phyloP scores from a whole-genome alignment of 805 yeast genomes.

The Metschnikowia santaceciliae region DNA sequence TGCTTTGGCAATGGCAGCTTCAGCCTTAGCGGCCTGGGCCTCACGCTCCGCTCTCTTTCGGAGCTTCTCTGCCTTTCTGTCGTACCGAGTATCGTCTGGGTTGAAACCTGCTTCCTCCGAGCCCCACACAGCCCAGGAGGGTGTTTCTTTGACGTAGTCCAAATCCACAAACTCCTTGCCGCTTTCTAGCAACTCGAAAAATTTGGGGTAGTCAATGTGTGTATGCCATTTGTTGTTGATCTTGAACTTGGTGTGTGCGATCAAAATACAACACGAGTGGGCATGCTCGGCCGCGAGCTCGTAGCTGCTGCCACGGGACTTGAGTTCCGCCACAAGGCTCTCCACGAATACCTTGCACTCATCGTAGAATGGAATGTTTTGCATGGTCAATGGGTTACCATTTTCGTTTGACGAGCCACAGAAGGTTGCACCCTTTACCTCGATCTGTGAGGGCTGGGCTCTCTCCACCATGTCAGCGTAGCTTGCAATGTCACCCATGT shows the following conservation, averaged over 20 bases:
- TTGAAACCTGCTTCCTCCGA: conserved; percentile 82
- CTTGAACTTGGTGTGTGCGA: conserved; percentile 71
- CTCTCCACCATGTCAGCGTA: conserved; percentile 83
- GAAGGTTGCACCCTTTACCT: conserved; percentile 92
- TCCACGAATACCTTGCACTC: conserved; percentile 79
- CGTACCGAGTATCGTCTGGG: conserved; percentile 73
- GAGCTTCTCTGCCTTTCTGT: conserved; percentile 58
- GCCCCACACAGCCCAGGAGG: conserved; percentile 90
- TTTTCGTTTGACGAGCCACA: conserved; percentile 85
- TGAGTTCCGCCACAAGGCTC: conserved; percentile 56
- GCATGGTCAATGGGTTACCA: conserved; percentile 90
- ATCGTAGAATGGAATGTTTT: conserved; percentile 90
- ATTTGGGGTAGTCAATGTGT: conserved; percentile 77
- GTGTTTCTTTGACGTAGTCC: conserved; percentile 80
- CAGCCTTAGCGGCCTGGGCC: conserved; percentile 11
- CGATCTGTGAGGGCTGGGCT: conserved; percentile 83
- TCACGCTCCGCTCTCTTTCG: conserved; percentile 44
- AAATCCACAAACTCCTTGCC: conserved; percentile 70
- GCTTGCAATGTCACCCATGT: conserved; percentile 72
- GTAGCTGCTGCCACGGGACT: conserved; percentile 63
- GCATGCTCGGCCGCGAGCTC: conserved; percentile 94
- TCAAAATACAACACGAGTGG: conserved; percentile 85
- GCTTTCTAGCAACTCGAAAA: conserved; percentile 62
- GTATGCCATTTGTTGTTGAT: conserved; percentile 79
- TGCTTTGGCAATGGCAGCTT: conserved; percentile 5